A percentile compares a stretch with the other conserved stretches of the same genome.
Evolutionary conservation across 768 basidiomycete species (phyloP).

Genomic region (Lentinula guzmanii): DNA sequence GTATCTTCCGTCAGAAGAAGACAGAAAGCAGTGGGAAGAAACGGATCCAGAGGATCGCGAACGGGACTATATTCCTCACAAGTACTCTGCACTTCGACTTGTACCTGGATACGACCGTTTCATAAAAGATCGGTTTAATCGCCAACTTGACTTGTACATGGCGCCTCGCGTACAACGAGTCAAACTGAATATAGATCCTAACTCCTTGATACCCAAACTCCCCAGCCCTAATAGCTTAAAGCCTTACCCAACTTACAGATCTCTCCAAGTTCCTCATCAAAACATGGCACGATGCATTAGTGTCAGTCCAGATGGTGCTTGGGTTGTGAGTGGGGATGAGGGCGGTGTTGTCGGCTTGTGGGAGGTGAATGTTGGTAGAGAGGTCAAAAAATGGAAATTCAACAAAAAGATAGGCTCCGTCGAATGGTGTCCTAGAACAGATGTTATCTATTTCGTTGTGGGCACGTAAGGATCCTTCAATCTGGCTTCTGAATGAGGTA

Average conservation of each 20-base stretch:
- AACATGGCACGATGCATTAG: slow-evolving; percentile 70
- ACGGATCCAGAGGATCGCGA: slow-evolving; percentile 87
- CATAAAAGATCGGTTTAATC: slow-evolving; percentile 88
- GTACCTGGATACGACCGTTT: slow-evolving; percentile 91
- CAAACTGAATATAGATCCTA: slow-evolving; percentile 89
- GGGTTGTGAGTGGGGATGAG: slow-evolving; percentile 92
- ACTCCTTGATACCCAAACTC: slow-evolving; percentile 87
- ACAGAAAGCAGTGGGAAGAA: slow-evolving; percentile 77
- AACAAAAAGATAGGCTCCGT: slow-evolving; percentile 73
- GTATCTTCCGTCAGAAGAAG: slow-evolving; percentile 82
- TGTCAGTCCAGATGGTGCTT: slow-evolving; percentile 83
- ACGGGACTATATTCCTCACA: slow-evolving; percentile 82
- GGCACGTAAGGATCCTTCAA: slow-evolving; percentile 53
- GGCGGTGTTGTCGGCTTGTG: slow-evolving; percentile 80
- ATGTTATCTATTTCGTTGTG: slow-evolving; percentile 74
- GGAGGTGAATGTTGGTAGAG: slow-evolving; percentile 87
- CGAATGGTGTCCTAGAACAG: slow-evolving; percentile 90
- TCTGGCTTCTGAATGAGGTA: not conserved
- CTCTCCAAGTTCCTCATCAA: slow-evolving; percentile 65
- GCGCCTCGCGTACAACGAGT: slow-evolving; percentile 86
- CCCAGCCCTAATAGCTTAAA: slow-evolving; percentile 87
- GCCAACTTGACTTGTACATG: slow-evolving; percentile 94
- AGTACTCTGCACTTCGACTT: slow-evolving; percentile 76
- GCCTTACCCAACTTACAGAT: slow-evolving; percentile 89
- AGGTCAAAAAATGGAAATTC: slow-evolving; percentile 84